These are phyloP conservation scores for Abrus pulchellus DNA, from an alignment of 306 rosid genomes.

Conservation along the genomic window DNA sequence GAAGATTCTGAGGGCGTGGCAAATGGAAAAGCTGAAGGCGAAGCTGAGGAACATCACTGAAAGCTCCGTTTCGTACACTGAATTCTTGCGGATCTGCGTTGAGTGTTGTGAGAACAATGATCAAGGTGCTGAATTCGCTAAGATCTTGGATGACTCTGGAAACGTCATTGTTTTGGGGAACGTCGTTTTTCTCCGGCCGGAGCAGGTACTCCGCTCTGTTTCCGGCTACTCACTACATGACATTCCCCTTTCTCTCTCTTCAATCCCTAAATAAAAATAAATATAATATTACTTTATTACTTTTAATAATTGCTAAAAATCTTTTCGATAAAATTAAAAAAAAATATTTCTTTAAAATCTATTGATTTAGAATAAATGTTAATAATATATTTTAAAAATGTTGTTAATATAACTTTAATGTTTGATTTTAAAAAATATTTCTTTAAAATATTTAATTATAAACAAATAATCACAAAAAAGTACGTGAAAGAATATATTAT, in stretches of 20 bases:
- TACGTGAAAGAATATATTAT: too few relatives aligned
- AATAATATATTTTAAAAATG: too few relatives aligned
- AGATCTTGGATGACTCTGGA: constrained; percentile 75
- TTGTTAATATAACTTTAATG: too few relatives aligned
- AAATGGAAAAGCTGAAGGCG: constrained; percentile 73
- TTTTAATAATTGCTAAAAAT: too few relatives aligned
- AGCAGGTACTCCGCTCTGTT: constrained; percentile 62
- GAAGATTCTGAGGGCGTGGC: constrained; percentile 71
- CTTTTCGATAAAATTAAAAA: too few relatives aligned
- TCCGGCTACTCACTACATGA: background rate
- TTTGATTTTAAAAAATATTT: too few relatives aligned
- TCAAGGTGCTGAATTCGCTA: constrained; percentile 75
- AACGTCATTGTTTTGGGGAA: constrained; percentile 89
- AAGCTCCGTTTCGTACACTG: constrained; percentile 64
- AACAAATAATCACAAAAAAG: too few relatives aligned
- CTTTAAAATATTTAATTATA: too few relatives aligned
- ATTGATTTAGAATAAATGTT: too few relatives aligned
- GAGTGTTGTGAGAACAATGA: constrained; percentile 61
- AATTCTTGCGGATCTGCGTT: constrained; percentile 66
- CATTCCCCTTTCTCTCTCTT: background rate
- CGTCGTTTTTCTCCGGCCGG: constrained; percentile 81
- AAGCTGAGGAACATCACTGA: constrained; percentile 61
- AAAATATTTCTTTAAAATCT: too few relatives aligned
- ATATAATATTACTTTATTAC: too few relatives aligned
- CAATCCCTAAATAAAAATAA: too few relatives aligned